Base-by-base conservation (phyloP, 441 rosid genomes). In the Isatis lusitanica region DNA sequence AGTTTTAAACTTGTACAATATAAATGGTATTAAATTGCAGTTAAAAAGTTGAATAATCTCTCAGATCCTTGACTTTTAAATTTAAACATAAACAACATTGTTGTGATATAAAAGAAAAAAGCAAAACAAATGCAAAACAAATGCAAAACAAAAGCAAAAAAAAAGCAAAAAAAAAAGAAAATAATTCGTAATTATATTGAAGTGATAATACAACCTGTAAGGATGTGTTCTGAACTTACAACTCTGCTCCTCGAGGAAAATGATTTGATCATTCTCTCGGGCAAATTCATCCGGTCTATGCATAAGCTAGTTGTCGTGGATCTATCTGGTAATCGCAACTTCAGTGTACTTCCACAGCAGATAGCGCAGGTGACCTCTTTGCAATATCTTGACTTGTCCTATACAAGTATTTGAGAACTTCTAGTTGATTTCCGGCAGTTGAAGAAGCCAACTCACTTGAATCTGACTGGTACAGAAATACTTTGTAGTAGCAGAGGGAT, bases 161-260 rank as follows among this genome's bases (percentile, higher is more conserved):
- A n/a, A n/a, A n/a, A n/a, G n/a, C n/a, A n/a, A n/a, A n/a, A n/a
- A n/a, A n/a, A n/a, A n/a, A n/a, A n/a, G n/a, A n/a, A n/a, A n/a
- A n/a, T 39, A 66, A 75, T 6, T 78, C 66, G 9, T 15, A 80
- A 78, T 57, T 1, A 42, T 4, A 56, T 82, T 38, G 33, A 64
- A 39, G 39, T 10, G 16, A 59, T 83, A n/a, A 15, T 3, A 11
- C 75, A 21, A 38, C 5, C 12, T 48, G 4, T 48, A 48, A 17
- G 28, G 26, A 48, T 48, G 21, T 83, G 70, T 33, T 50, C 30
- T 56, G 5, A 67, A 30, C 77, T 83, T 12, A 36, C 28, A 56
- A 81, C 83, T 59, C 18, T 79, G 30, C n/a, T 81, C 46, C 80
- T 79, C 5, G 30, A 46, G 15, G 33, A 5, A 4, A 81, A 79